Conservation (phyloP, 371 early-diverging fungal genomes). For the Apophysomyces variabilis region DNA sequence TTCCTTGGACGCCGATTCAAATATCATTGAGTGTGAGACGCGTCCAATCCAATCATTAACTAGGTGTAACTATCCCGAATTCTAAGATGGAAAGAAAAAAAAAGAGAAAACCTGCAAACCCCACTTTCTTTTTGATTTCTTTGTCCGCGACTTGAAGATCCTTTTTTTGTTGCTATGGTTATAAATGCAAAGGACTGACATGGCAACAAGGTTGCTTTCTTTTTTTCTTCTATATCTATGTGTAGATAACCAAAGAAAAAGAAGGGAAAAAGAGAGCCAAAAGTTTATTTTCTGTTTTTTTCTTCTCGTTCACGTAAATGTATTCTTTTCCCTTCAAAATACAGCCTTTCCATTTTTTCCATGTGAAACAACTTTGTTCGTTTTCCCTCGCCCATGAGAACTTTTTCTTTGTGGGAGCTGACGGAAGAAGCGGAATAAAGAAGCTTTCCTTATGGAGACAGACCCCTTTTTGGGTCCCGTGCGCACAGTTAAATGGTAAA, state of each 20-base stretch:
- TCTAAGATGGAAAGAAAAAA: conserved; percentile 3
- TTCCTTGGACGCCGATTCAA: neutral
- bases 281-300: neutral
- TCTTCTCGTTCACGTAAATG: neutral
- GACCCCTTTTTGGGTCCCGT: neutral
- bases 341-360: conserved; percentile 11
- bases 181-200: too few species aligned
- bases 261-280: neutral
- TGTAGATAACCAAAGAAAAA: neutral
- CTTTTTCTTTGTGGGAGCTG: conserved; percentile 6
- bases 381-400: conserved; percentile 11
- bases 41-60: conserved; percentile 5
- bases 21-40: conserved; percentile 1
- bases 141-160: too few species aligned
- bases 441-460: neutral
- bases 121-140: neutral
- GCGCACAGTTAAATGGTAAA: neutral
- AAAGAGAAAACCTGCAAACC: conserved; percentile 2
- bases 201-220: neutral
- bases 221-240: neutral
- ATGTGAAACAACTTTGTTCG: conserved; percentile 1
- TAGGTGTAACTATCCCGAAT: neutral
- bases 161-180: too few species aligned
- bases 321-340: conserved; percentile 14
- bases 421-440: conserved; percentile 6